Percentiles rank a stretch among this genome's conserved stretches.
Evolutionary conservation across 2,329 filamentous ascomycete genomes (phyloP).

Genomic region (Nannizzia gypsea): DNA sequence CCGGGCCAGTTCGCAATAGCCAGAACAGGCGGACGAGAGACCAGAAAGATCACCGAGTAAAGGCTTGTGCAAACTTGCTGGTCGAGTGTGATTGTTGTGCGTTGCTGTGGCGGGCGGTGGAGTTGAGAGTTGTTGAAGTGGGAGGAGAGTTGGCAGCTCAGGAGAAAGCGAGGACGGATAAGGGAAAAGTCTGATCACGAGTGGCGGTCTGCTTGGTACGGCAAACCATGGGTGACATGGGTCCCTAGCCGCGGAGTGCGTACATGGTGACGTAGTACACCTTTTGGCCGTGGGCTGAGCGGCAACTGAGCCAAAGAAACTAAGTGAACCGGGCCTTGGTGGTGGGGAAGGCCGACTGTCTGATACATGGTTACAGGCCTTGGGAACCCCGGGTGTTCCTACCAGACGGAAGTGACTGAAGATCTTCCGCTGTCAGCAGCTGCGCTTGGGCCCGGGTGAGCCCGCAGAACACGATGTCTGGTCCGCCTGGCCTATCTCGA

Average conservation of each 20-base stretch:
- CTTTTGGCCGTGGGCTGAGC: not conserved
- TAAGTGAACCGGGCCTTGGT: not conserved
- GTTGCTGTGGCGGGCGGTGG: not conserved
- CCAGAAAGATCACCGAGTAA: not conserved
- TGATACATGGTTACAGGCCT: not conserved
- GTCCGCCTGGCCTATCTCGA: not conserved
- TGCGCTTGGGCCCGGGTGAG: not conserved
- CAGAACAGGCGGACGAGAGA: not conserved
- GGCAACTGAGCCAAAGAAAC: not conserved
- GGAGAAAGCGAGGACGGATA: too few species aligned
- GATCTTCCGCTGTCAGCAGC: not conserved
- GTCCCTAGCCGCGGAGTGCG: not conserved
- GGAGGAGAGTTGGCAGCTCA: not conserved
- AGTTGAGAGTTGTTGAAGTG: not conserved
- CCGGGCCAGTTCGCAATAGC: not conserved
- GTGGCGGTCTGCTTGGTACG: not conserved
- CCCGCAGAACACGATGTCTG: not conserved
- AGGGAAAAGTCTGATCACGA: not conserved
- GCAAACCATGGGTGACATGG: not conserved
- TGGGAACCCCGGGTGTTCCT: not conserved
- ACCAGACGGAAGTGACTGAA: not conserved
- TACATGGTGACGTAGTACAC: too few species aligned
- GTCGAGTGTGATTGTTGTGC: not conserved
- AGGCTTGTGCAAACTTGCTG: not conserved
- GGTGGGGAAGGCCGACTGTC: not conserved